Evolutionary conservation across 495 filamentous ascomycete species (phyloP).

Genomic region (Daldinia childiae): DNA sequence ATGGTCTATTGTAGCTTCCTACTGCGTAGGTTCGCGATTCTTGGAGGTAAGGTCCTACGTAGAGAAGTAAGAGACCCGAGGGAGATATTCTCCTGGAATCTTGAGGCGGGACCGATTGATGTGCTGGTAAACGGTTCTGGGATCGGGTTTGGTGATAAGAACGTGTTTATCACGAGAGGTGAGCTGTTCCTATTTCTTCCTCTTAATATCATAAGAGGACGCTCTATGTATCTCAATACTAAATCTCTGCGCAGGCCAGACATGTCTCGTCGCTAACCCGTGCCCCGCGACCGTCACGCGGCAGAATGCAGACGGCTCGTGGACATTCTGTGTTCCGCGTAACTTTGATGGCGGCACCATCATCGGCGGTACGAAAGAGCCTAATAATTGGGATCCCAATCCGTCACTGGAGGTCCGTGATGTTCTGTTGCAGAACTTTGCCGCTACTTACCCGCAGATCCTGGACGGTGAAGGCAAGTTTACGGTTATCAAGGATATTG

Average conservation of each 20-base stretch:
- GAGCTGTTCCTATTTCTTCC: not conserved
- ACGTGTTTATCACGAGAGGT: slow-evolving; percentile 66
- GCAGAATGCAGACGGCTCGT: slow-evolving; percentile 66
- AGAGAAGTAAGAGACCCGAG: slow-evolving; percentile 54
- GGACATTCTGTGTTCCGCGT: slow-evolving; percentile 69
- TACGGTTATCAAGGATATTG: slow-evolving; percentile 55
- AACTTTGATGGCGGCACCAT: slow-evolving; percentile 68
- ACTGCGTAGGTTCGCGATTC: slow-evolving; percentile 60
- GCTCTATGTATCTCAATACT: not conserved
- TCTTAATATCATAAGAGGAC: not conserved
- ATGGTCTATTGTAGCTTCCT: slow-evolving; percentile 69
- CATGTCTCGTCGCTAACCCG: slow-evolving; percentile 54
- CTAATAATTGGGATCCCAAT: slow-evolving; percentile 63
- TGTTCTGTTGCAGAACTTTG: slow-evolving; percentile 55
- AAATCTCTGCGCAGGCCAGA: slow-evolving; percentile 49
- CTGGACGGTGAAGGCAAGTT: slow-evolving; percentile 44
- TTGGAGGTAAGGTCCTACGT: slow-evolving; percentile 58
- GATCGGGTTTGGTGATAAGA: slow-evolving; percentile 61
- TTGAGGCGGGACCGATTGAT: slow-evolving; percentile 52
- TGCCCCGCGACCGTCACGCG: slow-evolving; percentile 64
- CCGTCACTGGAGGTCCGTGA: slow-evolving; percentile 58
- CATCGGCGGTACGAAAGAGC: slow-evolving; percentile 71
- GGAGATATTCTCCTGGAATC: slow-evolving; percentile 57
- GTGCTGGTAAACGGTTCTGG: slow-evolving; percentile 69
- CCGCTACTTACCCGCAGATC: slow-evolving; percentile 52